Evolutionary conservation across 2,329 filamentous ascomycete species (phyloP).

Genomic region (Penicillium polonicum): DNA sequence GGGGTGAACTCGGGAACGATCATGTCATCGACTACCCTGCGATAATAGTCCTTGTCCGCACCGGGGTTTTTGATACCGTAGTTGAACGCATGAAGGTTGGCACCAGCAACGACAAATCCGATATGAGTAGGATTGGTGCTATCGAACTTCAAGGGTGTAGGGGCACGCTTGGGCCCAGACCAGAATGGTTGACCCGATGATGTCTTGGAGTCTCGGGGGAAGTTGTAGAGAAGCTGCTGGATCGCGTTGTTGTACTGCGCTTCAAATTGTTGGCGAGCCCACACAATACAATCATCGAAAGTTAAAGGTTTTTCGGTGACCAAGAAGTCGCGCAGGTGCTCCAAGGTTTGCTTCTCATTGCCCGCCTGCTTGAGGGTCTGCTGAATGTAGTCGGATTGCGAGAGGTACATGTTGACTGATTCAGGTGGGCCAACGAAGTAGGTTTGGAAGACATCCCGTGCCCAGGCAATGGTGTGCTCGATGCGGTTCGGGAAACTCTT

Average conservation of each 20-base stretch:
- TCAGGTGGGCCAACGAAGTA: conserved; percentile 92
- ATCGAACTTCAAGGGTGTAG: conserved; percentile 87
- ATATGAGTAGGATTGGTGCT: conserved; percentile 80
- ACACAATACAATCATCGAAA: conserved; percentile 95
- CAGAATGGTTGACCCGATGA: conserved; percentile 90
- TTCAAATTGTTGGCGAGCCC: conserved; percentile 92
- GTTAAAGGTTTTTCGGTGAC: conserved; percentile 87
- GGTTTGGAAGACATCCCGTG: conserved; percentile 90
- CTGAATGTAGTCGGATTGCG: conserved; percentile 85
- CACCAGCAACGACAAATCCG: conserved; percentile 80
- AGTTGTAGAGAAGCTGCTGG: conserved; percentile 92
- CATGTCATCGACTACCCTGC: conserved; percentile 81
- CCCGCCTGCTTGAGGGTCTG: conserved; percentile 86
- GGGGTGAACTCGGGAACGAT: conserved; percentile 95
- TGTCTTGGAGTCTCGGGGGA: conserved; percentile 89
- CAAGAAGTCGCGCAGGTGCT: conserved; percentile 85
- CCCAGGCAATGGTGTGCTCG: conserved; percentile 98
- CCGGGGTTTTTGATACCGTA: conserved; percentile 90
- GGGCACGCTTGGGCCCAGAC: conserved; percentile 97
- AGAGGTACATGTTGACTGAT: conserved; percentile 90
- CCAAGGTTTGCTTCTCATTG: conserved; percentile 89
- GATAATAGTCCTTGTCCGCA: conserved; percentile 68
- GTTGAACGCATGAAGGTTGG: conserved; percentile 95
- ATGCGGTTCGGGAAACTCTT: conserved; percentile 97
- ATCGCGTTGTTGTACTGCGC: conserved; percentile 97